A percentile compares a stretch with the other conserved stretches of the same genome.
phyloP scores from a whole-genome alignment of 2,329 filamentous ascomycete species.

The Mycosphaerella sp. region DNA sequence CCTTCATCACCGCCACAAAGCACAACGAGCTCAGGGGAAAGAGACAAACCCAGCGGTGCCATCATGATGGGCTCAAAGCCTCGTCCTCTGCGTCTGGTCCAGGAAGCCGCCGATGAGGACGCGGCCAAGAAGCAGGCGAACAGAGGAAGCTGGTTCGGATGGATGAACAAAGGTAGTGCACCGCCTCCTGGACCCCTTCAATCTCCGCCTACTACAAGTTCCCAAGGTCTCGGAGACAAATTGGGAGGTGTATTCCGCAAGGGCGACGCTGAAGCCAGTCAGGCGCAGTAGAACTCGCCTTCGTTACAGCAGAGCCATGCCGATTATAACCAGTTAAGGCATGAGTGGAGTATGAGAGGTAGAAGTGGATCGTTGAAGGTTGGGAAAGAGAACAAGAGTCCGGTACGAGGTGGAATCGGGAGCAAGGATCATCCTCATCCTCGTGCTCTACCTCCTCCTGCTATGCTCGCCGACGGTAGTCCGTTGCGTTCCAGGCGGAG shows the following conservation, averaged over 20 bases:
- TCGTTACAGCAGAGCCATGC: background rate
- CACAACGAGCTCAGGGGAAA: slow-evolving; percentile 38
- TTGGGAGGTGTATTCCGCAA: slow-evolving; percentile 13
- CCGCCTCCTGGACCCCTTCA: slow-evolving; percentile 2
- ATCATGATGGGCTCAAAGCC: slow-evolving; percentile 60
- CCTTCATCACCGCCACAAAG: slow-evolving; percentile 55
- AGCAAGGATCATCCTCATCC: background rate
- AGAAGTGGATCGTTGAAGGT: background rate
- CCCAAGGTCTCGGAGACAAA: slow-evolving; percentile 7
- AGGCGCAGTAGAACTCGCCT: slow-evolving; percentile 14
- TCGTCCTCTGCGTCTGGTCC: slow-evolving; percentile 77
- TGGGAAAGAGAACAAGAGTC: background rate
- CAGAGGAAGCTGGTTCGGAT: slow-evolving; percentile 44
- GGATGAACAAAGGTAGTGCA: slow-evolving; percentile 37
- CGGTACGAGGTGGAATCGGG: background rate
- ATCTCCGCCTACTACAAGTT: background rate
- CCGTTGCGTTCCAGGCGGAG: background rate
- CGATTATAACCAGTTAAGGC: background rate
- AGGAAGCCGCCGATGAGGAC: slow-evolving; percentile 54
- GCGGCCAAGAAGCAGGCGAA: slow-evolving; percentile 42
- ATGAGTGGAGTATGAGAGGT: slow-evolving; percentile 2
- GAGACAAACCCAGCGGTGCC: slow-evolving; percentile 30
- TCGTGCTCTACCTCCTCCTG: background rate
- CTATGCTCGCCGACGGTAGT: background rate
- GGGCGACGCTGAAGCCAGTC: slow-evolving; percentile 7